These are phyloP conservation scores for Xylaria flabelliformis DNA, from an alignment of 495 filamentous ascomycete genomes.

Conservation along the genomic window DNA sequence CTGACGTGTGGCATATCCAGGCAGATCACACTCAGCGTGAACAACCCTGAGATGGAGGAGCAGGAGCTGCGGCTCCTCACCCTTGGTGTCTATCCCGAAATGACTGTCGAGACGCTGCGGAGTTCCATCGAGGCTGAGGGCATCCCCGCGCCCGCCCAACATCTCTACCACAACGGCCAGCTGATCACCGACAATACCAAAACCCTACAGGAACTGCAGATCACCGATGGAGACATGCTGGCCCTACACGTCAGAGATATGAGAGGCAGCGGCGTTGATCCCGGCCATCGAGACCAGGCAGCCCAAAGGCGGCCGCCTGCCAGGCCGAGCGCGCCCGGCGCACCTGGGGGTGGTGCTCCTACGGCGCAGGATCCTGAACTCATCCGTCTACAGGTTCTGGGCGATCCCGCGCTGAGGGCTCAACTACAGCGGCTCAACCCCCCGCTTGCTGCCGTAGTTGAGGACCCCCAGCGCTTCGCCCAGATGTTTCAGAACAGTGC, in stretches of 20 bases:
- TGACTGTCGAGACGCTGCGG: slow-evolving; percentile 87
- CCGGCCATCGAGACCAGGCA: slow-evolving; percentile 35
- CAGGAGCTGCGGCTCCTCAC: slow-evolving; percentile 79
- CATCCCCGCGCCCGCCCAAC: slow-evolving; percentile 63
- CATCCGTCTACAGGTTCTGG: slow-evolving; percentile 79
- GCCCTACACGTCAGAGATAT: slow-evolving; percentile 75
- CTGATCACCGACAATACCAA: slow-evolving; percentile 77
- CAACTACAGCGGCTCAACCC: slow-evolving; percentile 73
- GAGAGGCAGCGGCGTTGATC: slow-evolving; percentile 48
- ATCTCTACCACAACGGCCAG: slow-evolving; percentile 88
- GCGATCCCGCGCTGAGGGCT: slow-evolving; percentile 72
- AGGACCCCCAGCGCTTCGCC: slow-evolving; percentile 77
- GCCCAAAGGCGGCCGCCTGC: slow-evolving; percentile 38
- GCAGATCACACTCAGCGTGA: slow-evolving; percentile 88
- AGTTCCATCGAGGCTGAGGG: slow-evolving; percentile 72
- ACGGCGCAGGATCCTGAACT: slow-evolving; percentile 73
- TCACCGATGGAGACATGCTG: slow-evolving; percentile 91
- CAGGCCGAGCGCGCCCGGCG: slow-evolving; percentile 27
- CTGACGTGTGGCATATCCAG: slow-evolving; percentile 45
- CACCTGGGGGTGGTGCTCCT: slow-evolving; percentile 32
- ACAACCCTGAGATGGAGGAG: slow-evolving; percentile 64
- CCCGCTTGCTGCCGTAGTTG: slow-evolving; percentile 75
- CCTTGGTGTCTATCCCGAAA: slow-evolving; percentile 81
- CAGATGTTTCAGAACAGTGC: slow-evolving; percentile 69
- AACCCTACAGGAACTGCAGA: slow-evolving; percentile 80